Base-by-base conservation (phyloP, 345 rosid genomes). In the Bruguiera sexangula region DNA sequence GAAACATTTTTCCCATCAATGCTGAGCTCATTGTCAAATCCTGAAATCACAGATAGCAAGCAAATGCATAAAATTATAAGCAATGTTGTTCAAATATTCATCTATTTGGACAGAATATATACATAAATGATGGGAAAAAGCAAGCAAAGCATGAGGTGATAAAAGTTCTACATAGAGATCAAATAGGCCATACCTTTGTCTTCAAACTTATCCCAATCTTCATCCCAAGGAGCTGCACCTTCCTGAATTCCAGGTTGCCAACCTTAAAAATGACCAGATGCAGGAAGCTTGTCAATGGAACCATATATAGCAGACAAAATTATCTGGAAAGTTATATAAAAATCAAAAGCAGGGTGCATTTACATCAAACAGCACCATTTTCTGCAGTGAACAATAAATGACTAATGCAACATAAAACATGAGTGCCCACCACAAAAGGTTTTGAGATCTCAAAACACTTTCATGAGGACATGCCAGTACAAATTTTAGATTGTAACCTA, bases 141-240 rank as follows among this genome's bases (percentile, higher is more conserved):
- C 8, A 31, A 66, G 69, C 21, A 9, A 67, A 65, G 21, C 53
- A 54, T 22, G 9, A 62, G 53, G 62, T 46, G 67, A 53, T 55
- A 63, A 58, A 53, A 52, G 60, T 66, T 59, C 29, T 8, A 30
- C 30, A 36, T 36, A 29, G 73, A 36, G 60, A 60, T 63, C 37
- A 34, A 19, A 39, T 26, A 30, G 24, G 56, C 32, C 56, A 73
- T 62, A 88, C 99, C 98, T 86, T 87, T 96, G 84, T 95, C 99
- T 84, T 88, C 96, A 82, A 95, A 92, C 78, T 95, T 92, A 76
- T 95, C 99, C 96, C 99, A 95, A 19, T 92, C 99, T 84, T 95
- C 99, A 84, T 92, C 96, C 99, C 98, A 95, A 51, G 85, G 76
- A 72, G 87, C 88, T 58, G 98, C 96, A 63, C 82, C 86, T 80